Evolutionary conservation across 2,329 filamentous ascomycete genomes (phyloP), one percentile per base, ranked within the genome.

Genomic region (Fusarium buharicum): DNA sequence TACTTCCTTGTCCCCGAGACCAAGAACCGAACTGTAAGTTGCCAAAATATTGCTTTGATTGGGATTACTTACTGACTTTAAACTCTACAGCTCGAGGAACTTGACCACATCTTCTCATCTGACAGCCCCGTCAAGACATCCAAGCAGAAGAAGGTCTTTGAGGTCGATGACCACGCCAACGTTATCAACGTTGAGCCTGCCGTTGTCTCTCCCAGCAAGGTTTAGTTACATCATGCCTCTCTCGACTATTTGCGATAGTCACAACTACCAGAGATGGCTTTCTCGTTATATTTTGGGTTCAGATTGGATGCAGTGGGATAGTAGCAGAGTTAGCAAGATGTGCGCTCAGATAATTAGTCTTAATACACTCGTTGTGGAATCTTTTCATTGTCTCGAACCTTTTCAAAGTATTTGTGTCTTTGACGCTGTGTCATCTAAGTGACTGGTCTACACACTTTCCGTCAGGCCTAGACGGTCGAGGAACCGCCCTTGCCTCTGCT

Each of bases 1-100:
- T 85, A 79, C 68, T 78, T 84, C 59, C 73, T 83, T 11, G 78
- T 82, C n/a, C 80, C 81, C 0, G 81, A 83, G 69, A 83, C 81
- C 7, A 80, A 79, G 66, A 77, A 78, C 41, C 76, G 81, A 48
- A 83, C 80, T 34, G 67, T 66, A 54, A 58, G 67, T 48, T n/a
- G 3, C 30, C 3, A 6, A 2, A 18, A 0, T 5, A 2, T 10
- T 12, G 12, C 2, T 11, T 6, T 2, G n/a, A n/a, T 6, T 9
- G 28, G 1, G 3, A 9, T 13, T 11, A 13, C 4, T 14, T 39
- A 6, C n/a, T 44, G 10, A 49, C 16, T 11, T 13, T 12, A 1
- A 4, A 2, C 22, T 11, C 11, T 17, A 18, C n/a, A 69, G 66
- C 68, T 70, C 1, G 68, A 70, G 36, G 68, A 70, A 16, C 49